Percentiles rank a stretch among this genome's conserved stretches.
Conservation (phyloP, 306 rosid species). For the Castanea crenata region DNA sequence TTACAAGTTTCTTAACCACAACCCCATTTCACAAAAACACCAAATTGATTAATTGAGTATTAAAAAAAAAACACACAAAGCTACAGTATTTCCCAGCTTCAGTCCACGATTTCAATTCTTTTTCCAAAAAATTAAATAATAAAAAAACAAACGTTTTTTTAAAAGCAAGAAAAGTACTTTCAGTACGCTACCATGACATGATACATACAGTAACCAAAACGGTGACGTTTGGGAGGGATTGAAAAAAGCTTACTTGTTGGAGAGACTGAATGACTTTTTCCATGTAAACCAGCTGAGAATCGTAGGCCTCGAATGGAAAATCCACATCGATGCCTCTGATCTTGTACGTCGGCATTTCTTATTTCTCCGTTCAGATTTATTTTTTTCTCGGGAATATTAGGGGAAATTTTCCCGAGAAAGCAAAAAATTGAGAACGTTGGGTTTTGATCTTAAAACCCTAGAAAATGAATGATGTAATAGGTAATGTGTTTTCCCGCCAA, state of each 20-base stretch:
- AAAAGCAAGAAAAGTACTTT: background rate
- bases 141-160: too few species aligned
- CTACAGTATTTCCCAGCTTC: background rate
- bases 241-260: constrained; percentile 53
- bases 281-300: constrained; percentile 91
- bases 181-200: background rate
- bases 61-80: background rate
- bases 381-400: background rate
- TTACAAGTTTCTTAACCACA: background rate
- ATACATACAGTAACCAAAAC: background rate
- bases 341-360: constrained; percentile 73
- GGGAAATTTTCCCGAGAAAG: background rate
- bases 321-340: constrained; percentile 80
- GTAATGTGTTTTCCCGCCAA: constrained; percentile 53
- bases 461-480: background rate
- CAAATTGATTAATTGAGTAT: background rate
- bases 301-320: constrained; percentile 88
- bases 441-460: constrained; percentile 41
- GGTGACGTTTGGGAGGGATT: background rate
- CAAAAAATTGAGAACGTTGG: background rate
- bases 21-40: background rate
- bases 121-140: background rate
- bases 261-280: constrained; percentile 90
- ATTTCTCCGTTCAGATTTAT: background rate
- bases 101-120: background rate